A percentile compares a stretch with the other conserved stretches of the same genome.
Conservation (phyloP, 108 stramenopile genomes). For the Skeletonema marinoi region DNA sequence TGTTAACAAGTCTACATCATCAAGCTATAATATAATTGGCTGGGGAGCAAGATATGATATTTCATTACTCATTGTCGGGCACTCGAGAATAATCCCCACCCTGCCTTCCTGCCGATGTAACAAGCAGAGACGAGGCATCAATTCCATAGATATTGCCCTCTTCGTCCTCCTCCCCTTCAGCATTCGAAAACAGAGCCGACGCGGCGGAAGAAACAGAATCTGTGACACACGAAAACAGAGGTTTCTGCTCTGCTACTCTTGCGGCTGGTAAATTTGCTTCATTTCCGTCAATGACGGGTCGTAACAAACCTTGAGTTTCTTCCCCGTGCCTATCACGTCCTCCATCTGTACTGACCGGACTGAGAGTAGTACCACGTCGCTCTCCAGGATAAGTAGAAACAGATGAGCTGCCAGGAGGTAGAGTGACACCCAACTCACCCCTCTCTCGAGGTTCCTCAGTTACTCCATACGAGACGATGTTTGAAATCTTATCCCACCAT, state of each 20-base stretch:
- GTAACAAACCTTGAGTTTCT: slow-evolving; percentile 45
- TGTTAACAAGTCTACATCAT: no score
- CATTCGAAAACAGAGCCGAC: slow-evolving; percentile 30
- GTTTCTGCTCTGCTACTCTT: slow-evolving; percentile 62
- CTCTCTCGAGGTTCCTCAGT: slow-evolving; percentile 30
- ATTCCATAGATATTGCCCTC: slow-evolving; percentile 83
- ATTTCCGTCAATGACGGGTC: slow-evolving; percentile 43
- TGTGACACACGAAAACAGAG: slow-evolving; percentile 79
- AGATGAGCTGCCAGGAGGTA: slow-evolving; percentile 43
- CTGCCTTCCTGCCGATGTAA: slow-evolving; percentile 59
- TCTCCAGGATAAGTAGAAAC: slow-evolving; percentile 28
- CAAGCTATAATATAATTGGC: not conserved
- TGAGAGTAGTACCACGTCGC: slow-evolving; percentile 14
- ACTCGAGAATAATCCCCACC: slow-evolving; percentile 28
- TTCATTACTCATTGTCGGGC: slow-evolving; percentile 21
- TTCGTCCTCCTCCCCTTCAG: slow-evolving; percentile 44
- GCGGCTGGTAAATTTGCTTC: slow-evolving; percentile 50
- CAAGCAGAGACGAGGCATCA: slow-evolving; percentile 65
- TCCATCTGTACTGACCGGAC: slow-evolving; percentile 1
- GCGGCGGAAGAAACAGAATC: slow-evolving; percentile 69
- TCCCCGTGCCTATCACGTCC: slow-evolving; percentile 22
- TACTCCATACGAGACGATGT: slow-evolving; percentile 26
- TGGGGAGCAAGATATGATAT: not conserved
- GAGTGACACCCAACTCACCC: slow-evolving; percentile 51
- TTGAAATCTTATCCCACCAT: slow-evolving; percentile 39